Evolutionary conservation across 768 basidiomycete genomes (phyloP).

Genomic region (Podaxis sp.): DNA sequence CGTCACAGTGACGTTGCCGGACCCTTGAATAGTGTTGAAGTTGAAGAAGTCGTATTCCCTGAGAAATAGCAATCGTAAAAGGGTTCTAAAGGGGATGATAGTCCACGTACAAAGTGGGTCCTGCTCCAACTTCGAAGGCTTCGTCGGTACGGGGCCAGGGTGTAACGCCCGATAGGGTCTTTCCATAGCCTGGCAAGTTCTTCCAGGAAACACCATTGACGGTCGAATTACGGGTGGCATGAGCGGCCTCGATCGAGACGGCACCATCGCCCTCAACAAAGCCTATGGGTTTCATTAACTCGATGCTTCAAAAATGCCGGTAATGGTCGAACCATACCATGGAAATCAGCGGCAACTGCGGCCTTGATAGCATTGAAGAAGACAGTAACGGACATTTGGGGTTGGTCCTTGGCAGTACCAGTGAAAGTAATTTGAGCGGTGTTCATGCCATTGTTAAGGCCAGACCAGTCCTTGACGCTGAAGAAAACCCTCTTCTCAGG

Average conservation of each 20-base stretch:
- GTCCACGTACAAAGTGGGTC: slow-evolving; percentile 52
- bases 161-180: slow-evolving; percentile 58
- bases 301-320: neutral
- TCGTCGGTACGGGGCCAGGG: slow-evolving; percentile 53
- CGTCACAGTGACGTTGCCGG: slow-evolving; percentile 46
- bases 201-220: slow-evolving; percentile 57
- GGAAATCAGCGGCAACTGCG: slow-evolving; percentile 40
- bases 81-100: neutral
- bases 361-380: slow-evolving; percentile 36
- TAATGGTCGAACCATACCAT: slow-evolving; percentile 33
- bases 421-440: slow-evolving; percentile 43
- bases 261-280: slow-evolving; percentile 64
- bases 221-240: slow-evolving; percentile 46
- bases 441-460: slow-evolving; percentile 36
- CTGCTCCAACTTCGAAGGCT: slow-evolving; percentile 60
- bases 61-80: neutral
- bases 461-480: slow-evolving; percentile 60
- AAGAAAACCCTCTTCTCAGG: slow-evolving; percentile 56
- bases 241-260: slow-evolving; percentile 65
- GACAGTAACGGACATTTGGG: slow-evolving; percentile 30
- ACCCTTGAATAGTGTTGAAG: slow-evolving; percentile 46
- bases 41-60: slow-evolving; percentile 67
- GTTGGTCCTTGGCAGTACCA: slow-evolving; percentile 40
- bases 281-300: slow-evolving; percentile 29
- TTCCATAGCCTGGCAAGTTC: slow-evolving; percentile 57